phyloP scores from a whole-genome alignment of 192 early-diverging fungal species.

The Backusella psychrophila region DNA sequence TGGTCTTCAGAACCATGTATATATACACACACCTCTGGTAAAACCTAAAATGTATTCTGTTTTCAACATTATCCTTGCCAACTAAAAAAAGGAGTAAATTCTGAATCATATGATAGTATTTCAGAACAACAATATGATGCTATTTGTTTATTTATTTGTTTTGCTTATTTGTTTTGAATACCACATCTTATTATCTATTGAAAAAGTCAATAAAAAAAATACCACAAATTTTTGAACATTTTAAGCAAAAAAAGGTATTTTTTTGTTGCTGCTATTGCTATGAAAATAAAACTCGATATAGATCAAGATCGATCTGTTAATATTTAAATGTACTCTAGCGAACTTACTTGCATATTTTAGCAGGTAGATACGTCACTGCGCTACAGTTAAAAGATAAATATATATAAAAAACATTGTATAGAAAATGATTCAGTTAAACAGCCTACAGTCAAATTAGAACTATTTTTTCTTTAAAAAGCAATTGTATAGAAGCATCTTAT shows the following conservation, averaged over 20 bases:
- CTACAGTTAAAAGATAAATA: neutral
- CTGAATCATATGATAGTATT: neutral
- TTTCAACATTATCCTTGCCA: neutral
- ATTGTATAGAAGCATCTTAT: neutral
- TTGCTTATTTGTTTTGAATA: conserved; percentile 1
- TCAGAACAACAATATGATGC: neutral
- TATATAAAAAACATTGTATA: neutral
- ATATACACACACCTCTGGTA: neutral
- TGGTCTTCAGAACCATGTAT: neutral
- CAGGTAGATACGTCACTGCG: neutral
- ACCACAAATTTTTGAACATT: no score
- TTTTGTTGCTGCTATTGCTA: neutral
- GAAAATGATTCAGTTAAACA: neutral
- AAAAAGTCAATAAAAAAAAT: neutral
- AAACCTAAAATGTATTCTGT: neutral
- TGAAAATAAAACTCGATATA: neutral
- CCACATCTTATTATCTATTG: neutral
- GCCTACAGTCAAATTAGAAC: no score
- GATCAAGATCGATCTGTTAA: neutral
- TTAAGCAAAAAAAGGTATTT: neutral
- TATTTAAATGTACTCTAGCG: neutral
- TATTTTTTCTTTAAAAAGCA: no score
- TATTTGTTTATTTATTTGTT: neutral
- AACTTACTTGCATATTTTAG: neutral
- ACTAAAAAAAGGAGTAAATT: neutral